Base-by-base conservation (phyloP, 371 early-diverging fungal species). In the Rhizopus sp. region DNA sequence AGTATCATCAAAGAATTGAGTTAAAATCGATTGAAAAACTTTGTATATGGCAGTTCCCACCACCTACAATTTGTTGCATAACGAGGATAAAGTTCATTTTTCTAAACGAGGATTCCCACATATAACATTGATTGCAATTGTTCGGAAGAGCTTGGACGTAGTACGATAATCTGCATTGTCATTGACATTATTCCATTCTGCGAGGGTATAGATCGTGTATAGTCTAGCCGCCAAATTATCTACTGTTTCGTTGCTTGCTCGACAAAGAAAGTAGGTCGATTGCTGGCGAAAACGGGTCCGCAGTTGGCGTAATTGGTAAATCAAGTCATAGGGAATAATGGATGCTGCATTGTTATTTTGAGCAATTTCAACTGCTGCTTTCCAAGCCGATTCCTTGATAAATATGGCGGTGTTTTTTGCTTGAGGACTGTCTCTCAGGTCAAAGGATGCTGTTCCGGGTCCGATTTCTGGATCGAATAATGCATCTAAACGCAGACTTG, bases 191-290 rank as follows among this genome's bases (percentile, higher is more conserved):
- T 63, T 54, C 58, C 48, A 57, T 34, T 63, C 53, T 51, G 63
- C 47, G 40, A 57, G 63, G 41, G 63, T 53, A 56, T 46, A 57
- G 32, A 63, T 54, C 29, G 50, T 58, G 35, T 63, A 57, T 48
- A 54, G 54, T n/a, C 57, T 42, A 41, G 50, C 33, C 15, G 44
- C 31, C 46, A 63, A 34, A 53, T 63, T 32, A 50, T 53, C 63
- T 15, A 56, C 53, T 9, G 44, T 7, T 12, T 52, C 53, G 51
- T 57, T 50, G 31, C 42, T 41, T 40, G 55, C 41, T 44, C 52
- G 62, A 46, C 62, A 56, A 42, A 54, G 44, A 45, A 54, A 45
- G 35, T 45, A 56, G 37, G 56, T 48, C 30, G 50, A 57, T 40
- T 49, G 38, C 39, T 57, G 41, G 53, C 40, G 41, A 53, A 53